These are phyloP conservation scores for Nelumbo lutea DNA, from an alignment of 164 flowering plant genomes.

Conservation along the genomic window DNA sequence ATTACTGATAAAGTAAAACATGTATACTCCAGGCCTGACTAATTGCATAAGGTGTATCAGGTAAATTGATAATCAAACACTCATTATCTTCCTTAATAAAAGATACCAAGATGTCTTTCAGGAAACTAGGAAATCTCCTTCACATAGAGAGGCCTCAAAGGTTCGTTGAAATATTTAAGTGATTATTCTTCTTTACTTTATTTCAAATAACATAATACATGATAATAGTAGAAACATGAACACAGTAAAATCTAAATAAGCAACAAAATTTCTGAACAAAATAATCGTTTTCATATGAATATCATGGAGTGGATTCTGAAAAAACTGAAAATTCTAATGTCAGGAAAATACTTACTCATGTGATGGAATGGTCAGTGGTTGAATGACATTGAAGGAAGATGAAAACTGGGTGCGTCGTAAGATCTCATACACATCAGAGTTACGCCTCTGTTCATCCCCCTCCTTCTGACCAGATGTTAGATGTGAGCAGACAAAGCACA, in stretches of 20 bases:
- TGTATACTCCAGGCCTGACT: no score
- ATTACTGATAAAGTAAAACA: no score
- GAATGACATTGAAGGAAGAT: constrained; percentile 50
- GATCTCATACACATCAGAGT: constrained; percentile 81
- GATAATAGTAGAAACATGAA: background rate
- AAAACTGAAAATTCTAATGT: background rate
- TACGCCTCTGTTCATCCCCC: constrained; percentile 80
- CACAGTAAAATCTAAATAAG: background rate
- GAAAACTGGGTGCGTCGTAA: constrained; percentile 75
- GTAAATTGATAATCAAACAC: no score
- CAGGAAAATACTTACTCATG: constrained; percentile 68
- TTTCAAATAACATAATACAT: no score
- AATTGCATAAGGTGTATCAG: no score
- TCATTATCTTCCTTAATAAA: background rate
- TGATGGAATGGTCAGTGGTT: constrained; percentile 76
- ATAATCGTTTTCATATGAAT: background rate
- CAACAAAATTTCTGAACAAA: background rate
- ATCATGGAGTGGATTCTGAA: background rate
- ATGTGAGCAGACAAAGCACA: constrained; percentile 97
- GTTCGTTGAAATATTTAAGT: background rate
- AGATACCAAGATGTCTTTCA: background rate
- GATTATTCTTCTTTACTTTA: no score
- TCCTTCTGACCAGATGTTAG: constrained; percentile 87
- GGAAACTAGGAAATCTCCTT: background rate
- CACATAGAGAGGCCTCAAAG: background rate